Evolutionary conservation across 2,329 filamentous ascomycete species (phyloP), one percentile per base, ranked within the genome.

Genomic region (Cladophialophora immunda): DNA sequence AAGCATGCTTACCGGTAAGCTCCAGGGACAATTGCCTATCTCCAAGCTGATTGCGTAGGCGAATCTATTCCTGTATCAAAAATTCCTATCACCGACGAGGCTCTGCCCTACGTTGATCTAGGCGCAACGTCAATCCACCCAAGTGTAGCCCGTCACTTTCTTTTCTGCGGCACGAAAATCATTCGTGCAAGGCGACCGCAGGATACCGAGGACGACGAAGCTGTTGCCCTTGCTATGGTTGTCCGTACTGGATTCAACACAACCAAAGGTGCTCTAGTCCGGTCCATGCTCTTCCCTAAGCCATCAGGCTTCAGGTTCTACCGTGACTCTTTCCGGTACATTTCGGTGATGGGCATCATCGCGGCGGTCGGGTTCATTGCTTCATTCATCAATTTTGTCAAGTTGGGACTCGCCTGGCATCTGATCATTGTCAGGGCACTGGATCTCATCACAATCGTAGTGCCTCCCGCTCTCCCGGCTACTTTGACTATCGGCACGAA

Each of bases 241-340:
- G 90, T 97, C 30, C 88, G 95, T 69, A 99, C 94, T 2, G 95
- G 95, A 1, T 99, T 99, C 80, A 96, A 96, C 77, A 99, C 95
- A 0, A 99, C 95, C 1, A 99, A 99, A 78, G 95, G 95, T 27
- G 92, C 95, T 9, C 83, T 99, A 19, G 93, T 99, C 66, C 91
- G 95, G 27, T 98, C 95, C 0, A 99, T 99, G 94, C 86, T 99
- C 41, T 99, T 99, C 76, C 96, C 95, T 0, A 99, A 99, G 76
- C 95, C 95, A 1, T 97, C 94, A 0, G 94, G 94, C 0, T 99
- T 99, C 86, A 98, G 96, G 75, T 99, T 99, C 77, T 99, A 99
- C 78, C 89, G 93, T 50, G 95, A 99, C 78, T 97, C 94, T 0
- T 99, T 99, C 81, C 89, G 94, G 25, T 99, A 99, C 77, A 98